Evolutionary conservation across 257 asterid species (phyloP).

Genomic region (Schizonepeta tenuifolia): DNA sequence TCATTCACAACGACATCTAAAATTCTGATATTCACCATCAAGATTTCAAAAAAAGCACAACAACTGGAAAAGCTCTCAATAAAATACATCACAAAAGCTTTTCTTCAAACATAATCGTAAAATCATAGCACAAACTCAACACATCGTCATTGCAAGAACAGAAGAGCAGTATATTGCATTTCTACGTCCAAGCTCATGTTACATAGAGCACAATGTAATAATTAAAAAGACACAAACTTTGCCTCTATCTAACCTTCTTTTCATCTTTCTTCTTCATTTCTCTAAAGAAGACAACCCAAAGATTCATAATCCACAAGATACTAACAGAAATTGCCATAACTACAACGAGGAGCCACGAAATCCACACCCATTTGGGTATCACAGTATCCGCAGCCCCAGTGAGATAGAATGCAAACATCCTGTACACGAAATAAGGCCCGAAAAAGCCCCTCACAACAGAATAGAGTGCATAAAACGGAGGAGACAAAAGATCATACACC

Average conservation of each 20-base stretch:
- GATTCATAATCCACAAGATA: slow-evolving; percentile 76
- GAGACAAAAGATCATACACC: slow-evolving; percentile 61
- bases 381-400: slow-evolving; percentile 67
- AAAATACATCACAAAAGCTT: slow-evolving; percentile 13
- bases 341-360: slow-evolving; percentile 79
- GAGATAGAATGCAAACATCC: slow-evolving; percentile 61
- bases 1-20: background rate
- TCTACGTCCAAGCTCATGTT: slow-evolving; percentile 15
- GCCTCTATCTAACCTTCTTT: slow-evolving; percentile 52
- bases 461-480: slow-evolving; percentile 81
- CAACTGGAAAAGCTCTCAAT: background rate
- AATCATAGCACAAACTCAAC: background rate
- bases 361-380: slow-evolving; percentile 88
- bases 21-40: background rate
- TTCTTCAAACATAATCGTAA: slow-evolving; percentile 8
- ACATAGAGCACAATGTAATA: slow-evolving; percentile 28
- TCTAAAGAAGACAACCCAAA: slow-evolving; percentile 66
- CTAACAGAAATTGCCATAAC: slow-evolving; percentile 75
- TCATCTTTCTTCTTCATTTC: slow-evolving; percentile 47
- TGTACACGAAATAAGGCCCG: slow-evolving; percentile 76
- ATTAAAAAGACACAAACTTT: background rate
- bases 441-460: slow-evolving; percentile 72
- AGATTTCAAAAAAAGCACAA: background rate
- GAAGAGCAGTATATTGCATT: slow-evolving; percentile 32
- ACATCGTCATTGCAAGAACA: slow-evolving; percentile 23